A percentile compares a stretch with the other conserved stretches of the same genome.
phyloP scores from a whole-genome alignment of 257 asterid genomes.

The Plantago elongata region DNA sequence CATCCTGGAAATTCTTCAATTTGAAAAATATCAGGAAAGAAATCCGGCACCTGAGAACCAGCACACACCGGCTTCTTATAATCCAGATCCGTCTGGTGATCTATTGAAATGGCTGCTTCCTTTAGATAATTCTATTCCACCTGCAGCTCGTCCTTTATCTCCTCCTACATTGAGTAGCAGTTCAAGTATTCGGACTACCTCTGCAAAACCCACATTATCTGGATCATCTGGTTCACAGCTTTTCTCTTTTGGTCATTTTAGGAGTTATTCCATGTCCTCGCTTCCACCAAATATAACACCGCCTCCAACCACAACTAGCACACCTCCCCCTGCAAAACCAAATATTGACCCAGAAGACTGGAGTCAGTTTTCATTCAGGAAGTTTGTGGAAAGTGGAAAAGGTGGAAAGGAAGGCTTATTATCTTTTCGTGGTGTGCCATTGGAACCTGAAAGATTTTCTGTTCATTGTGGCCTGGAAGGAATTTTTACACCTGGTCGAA shows the following conservation, averaged over 20 bases:
- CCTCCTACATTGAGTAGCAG: constrained; percentile 64
- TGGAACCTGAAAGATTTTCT: constrained; percentile 90
- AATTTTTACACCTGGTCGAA: constrained; percentile 85
- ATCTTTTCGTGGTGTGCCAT: constrained; percentile 91
- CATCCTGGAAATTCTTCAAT: constrained; percentile 89
- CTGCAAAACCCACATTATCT: constrained; percentile 55
- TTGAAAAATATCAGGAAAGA: constrained; percentile 68
- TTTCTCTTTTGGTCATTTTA: constrained; percentile 79
- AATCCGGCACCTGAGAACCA: constrained; percentile 39
- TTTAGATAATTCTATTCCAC: constrained; percentile 73
- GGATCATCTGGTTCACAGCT: constrained; percentile 81
- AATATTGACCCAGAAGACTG: constrained; percentile 61
- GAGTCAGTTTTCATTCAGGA: constrained; percentile 69
- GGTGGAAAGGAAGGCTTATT: constrained; percentile 57
- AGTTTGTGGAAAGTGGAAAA: constrained; percentile 50
- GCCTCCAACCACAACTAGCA: constrained; percentile 46
- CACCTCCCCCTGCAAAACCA: constrained; percentile 49
- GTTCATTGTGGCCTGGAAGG: constrained; percentile 98
- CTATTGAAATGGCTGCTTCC: constrained; percentile 93
- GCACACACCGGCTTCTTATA: constrained; percentile 30
- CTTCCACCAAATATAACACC: constrained; percentile 67
- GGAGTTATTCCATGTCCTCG: constrained; percentile 98
- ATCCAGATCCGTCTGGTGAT: constrained; percentile 74
- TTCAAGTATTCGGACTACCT: constrained; percentile 63
- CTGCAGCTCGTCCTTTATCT: constrained; percentile 61